Evolutionary conservation across 75 land plant genomes (phyloP).

Genomic region (Cupressus sempervirens): DNA sequence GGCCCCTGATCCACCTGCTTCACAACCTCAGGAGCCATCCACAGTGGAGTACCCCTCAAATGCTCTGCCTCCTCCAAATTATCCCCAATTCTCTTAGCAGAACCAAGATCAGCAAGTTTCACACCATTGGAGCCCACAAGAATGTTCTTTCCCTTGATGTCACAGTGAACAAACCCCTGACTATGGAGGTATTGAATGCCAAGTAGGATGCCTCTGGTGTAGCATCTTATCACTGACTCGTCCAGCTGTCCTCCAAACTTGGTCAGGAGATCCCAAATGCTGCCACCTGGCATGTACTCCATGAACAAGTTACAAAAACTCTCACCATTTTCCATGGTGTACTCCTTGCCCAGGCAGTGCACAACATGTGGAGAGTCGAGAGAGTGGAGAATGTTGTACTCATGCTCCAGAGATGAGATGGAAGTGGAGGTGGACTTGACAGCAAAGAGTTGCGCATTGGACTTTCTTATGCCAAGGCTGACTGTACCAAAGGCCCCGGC

Average conservation of each 20-base stretch:
- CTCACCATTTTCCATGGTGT: constrained; percentile 6
- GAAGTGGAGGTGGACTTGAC: constrained; percentile 40
- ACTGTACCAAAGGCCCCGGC: constrained; percentile 43
- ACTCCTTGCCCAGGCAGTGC: constrained; percentile 46
- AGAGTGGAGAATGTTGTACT: constrained; percentile 15
- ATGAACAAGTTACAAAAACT: constrained; percentile 34
- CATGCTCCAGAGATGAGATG: constrained; percentile 19
- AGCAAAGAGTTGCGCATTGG: constrained; percentile 38
- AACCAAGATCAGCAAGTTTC: constrained; percentile 87
- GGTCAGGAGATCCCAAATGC: constrained; percentile 7
- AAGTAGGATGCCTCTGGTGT: constrained; percentile 30
- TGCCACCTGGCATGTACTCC: constrained; percentile 71
- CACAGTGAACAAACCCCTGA: constrained; percentile 55
- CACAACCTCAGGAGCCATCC: constrained; percentile 81
- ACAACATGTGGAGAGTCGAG: constrained; percentile 42
- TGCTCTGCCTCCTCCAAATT: background rate
- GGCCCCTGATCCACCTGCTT: constrained; percentile 34
- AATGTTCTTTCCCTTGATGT: constrained; percentile 70
- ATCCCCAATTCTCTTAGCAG: constrained; percentile 33
- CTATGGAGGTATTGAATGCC: constrained; percentile 51
- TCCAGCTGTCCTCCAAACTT: constrained; percentile 20
- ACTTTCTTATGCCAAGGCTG: constrained; percentile 27
- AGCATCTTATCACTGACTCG: constrained; percentile 28
- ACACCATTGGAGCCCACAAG: constrained; percentile 40
- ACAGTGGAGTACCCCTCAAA: constrained; percentile 61